Base-by-base conservation (phyloP, 805 yeast genomes). In the Lipomyces starkeyi region DNA sequence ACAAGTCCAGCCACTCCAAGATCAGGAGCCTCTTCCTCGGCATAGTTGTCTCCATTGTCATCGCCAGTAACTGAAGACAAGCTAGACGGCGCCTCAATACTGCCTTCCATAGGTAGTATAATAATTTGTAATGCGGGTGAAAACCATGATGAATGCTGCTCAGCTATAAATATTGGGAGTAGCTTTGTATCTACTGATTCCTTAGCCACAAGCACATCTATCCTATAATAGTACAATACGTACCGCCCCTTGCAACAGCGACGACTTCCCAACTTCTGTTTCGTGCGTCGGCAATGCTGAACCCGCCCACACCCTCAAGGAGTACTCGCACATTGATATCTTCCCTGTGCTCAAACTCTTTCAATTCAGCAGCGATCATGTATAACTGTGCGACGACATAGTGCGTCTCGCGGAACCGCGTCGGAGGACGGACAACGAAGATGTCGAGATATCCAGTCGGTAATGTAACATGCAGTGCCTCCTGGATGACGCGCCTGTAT, bases 251-350 rank as follows among this genome's bases (percentile, higher is more conserved):
- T 2, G 78, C 78, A 9, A 74, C 75, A 6, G 74, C 72, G 29
- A 78, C 68, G 6, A 75, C 80, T 66, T 78, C 80, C 80, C 80
- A 78, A 2, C 63, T 59, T 61, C 75, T 74, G 14, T 71, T 59
- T 40, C 75, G 34, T 2, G 63, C 70, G 37, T 53, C 43, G 6
- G 75, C 76, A 17, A 77, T 66, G 47, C 76, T 76, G 49, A 73
- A 71, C 11, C 80, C 80, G 43, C 74, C 74, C 2, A 71, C 68
- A 5, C 73, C 74, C 29, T 78, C 79, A 20, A 78, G 65, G 64
- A 78, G 66, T 13, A 78, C 78, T 3, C 74, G 64, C 25, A 76
- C 73, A 11, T 73, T 67, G 4, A 78, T 73, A 3, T 43, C 47
- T 61, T 68, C 64, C 11, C 75, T 63, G 7, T 65, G 63, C 53